A percentile compares a stretch with the other conserved stretches of the same genome.
Conservation (phyloP, 2,329 filamentous ascomycete species). For the Hypoxylon sp. region DNA sequence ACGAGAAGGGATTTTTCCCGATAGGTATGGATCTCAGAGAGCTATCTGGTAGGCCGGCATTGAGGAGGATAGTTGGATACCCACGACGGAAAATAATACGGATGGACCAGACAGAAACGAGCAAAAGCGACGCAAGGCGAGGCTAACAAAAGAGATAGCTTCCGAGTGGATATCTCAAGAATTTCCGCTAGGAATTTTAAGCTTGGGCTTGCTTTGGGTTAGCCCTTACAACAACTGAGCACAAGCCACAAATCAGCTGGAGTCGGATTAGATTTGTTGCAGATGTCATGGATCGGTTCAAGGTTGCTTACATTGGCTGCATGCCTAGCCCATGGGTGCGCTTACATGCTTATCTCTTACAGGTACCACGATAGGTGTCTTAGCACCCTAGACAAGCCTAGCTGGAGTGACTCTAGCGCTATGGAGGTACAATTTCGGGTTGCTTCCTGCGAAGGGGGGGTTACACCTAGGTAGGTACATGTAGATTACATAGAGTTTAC, state of each 20-base stretch:
- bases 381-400: background rate
- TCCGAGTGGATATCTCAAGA: slow-evolving; percentile 30
- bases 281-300: slow-evolving; percentile 10
- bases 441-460: background rate
- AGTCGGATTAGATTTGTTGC: slow-evolving; percentile 40
- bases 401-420: slow-evolving; percentile 11
- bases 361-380: background rate
- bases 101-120: slow-evolving; percentile 28
- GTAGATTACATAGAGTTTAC: slow-evolving; percentile 18
- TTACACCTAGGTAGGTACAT: slow-evolving; percentile 12
- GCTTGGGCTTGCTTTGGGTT: slow-evolving; percentile 21
- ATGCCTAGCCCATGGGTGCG: background rate
- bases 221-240: background rate
- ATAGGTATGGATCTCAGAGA: slow-evolving; percentile 37
- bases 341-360: slow-evolving; percentile 13
- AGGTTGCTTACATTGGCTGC: background rate
- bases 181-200: slow-evolving; percentile 29
- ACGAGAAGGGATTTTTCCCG: slow-evolving; percentile 33
- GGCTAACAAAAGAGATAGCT: slow-evolving; percentile 36
- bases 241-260: slow-evolving; percentile 10
- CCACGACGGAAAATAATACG: slow-evolving; percentile 36
- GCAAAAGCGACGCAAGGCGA: slow-evolving; percentile 31
- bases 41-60: slow-evolving; percentile 37
- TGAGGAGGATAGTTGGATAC: slow-evolving; percentile 27
- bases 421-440: background rate